Percentiles rank a stretch among this genome's conserved stretches.
Conservation (phyloP, 345 rosid species). For the Salix caprea region DNA sequence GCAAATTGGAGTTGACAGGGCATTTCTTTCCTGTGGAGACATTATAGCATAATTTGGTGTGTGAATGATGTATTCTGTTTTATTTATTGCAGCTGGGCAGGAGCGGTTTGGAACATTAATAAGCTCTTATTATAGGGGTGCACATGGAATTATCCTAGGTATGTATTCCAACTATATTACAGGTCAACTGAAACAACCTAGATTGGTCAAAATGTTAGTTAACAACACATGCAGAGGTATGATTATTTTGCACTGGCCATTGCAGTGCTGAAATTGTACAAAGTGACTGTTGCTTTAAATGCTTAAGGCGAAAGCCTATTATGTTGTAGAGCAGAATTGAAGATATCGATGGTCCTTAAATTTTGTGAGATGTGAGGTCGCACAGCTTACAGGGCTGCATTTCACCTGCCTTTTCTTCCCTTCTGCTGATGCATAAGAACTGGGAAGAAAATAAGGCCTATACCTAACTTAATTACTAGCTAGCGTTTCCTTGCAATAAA, state of each 20-base stretch:
- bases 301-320: too few species aligned
- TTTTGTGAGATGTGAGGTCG: too few species aligned
- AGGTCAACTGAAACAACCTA: neutral
- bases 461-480: neutral
- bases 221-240: too few species aligned
- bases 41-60: neutral
- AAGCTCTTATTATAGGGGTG: conserved; percentile 89
- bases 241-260: too few species aligned
- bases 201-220: neutral
- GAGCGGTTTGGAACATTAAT: conserved; percentile 82
- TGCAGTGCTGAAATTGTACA: too few species aligned
- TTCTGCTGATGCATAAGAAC: neutral
- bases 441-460: neutral
- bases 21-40: neutral
- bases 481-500: conserved; percentile 6
- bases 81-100: conserved; percentile 76
- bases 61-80: conserved; percentile 10
- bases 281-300: too few species aligned
- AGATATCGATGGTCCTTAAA: too few species aligned
- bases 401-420: neutral
- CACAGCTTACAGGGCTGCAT: too few species aligned
- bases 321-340: too few species aligned
- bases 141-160: conserved; percentile 95
- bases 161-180: conserved; percentile 9
- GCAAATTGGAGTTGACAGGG: neutral